Conservation (phyloP, 73 alveolate species). For the Paramecium primaurelia region DNA sequence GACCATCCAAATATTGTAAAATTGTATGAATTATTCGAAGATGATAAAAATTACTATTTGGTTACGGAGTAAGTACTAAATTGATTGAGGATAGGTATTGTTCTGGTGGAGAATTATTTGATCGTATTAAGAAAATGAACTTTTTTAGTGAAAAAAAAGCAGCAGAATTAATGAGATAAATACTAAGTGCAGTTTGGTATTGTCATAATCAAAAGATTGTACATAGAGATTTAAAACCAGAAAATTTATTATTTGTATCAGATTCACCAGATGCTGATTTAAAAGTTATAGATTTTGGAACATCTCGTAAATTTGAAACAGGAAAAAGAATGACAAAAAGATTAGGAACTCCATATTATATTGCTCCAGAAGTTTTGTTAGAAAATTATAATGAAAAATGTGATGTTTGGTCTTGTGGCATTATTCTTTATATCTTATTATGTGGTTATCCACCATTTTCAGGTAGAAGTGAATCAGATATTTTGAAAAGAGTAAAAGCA, state of each 20-base stretch:
- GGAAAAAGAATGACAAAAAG: constrained; percentile 76
- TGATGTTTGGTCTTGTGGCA: constrained; percentile 67
- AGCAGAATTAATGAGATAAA: constrained; percentile 79
- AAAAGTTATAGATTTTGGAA: constrained; percentile 94
- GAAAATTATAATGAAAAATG: constrained; percentile 64
- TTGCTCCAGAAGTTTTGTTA: constrained; percentile 65
- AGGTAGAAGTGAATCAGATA: constrained; percentile 59
- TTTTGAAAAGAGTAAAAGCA: constrained; percentile 46
- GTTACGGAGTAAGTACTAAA: constrained; percentile 72
- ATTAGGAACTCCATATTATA: constrained; percentile 84
- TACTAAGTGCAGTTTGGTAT: constrained; percentile 81
- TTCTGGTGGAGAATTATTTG: constrained; percentile 91
- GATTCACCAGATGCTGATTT: constrained; percentile 64
- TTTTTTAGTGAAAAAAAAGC: constrained; percentile 83
- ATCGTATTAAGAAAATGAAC: constrained; percentile 67
- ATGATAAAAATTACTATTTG: constrained; percentile 74
- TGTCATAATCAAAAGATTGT: constrained; percentile 87
- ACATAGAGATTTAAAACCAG: constrained; percentile 96
- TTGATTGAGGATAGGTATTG: constrained; percentile 56
- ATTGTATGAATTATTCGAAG: constrained; percentile 83
- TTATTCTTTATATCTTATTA: constrained; percentile 55
- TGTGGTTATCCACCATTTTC: constrained; percentile 70
- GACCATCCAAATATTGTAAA: constrained; percentile 91
- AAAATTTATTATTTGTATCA: constrained; percentile 81
- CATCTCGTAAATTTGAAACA: constrained; percentile 65